Base-by-base conservation (phyloP, 1,284 basidiomycete genomes). In the Ustilago esculenta region DNA sequence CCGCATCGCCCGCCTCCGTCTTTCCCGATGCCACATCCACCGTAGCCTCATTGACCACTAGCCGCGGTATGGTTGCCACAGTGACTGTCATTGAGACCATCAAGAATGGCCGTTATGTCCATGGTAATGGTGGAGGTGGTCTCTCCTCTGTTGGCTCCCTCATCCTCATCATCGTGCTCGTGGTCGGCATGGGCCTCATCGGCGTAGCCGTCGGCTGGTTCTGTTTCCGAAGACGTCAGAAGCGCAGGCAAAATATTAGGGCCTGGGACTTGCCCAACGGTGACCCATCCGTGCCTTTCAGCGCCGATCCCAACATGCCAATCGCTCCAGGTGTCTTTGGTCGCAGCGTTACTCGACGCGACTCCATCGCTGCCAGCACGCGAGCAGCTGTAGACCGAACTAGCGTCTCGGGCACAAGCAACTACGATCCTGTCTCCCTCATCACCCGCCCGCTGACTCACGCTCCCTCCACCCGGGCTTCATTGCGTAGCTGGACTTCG, bases 1-100 rank as follows among this genome's bases (percentile, higher is more conserved):
- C 60, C 7, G 54, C 57, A 18, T 29, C 52, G 5, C 50, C 56
- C 1, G 60, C 60, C 7, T 55, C 59, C 23, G 41, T 70, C 23
- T 69, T 54, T 14, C 71, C 75, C 7, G 73, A 75, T 42, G 66
- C 56, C 18, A 68, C 64, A 21, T 57, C 60, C 14, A 56, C 58
- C 9, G 35, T 75, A 15, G 51, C 71, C 9, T 69, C 68, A 0
- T 29, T 68, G 15, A 71, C 71, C 11, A 77, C 73, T 4, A 49
- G 27, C 21, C 49, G 65, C 30, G 61, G 55, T 29, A 41, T 60
- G 12, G 59, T 73, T 1, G 56, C 52, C 37, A 69, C 71, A 6
- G 56, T 67, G 18, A 65, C 64, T 9, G 57, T 70, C 7, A 43
- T 72, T 17, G 56, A 73, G 50, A 72, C 69, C 15, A 59, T 70